Evolutionary conservation across 495 filamentous ascomycete genomes (phyloP).

Genomic region (Neurospora intermedia): DNA sequence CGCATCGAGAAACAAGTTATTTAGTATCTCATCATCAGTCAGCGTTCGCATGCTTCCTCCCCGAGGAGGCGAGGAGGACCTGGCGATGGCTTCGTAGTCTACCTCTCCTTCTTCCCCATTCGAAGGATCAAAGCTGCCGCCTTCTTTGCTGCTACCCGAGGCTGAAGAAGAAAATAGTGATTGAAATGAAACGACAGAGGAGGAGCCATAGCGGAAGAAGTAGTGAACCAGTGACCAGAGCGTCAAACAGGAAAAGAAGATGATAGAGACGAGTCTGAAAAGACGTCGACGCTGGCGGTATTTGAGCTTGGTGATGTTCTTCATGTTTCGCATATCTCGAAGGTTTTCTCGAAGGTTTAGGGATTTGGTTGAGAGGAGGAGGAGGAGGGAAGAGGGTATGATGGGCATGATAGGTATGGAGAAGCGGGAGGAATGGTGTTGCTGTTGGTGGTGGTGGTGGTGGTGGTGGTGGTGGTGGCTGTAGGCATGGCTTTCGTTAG

Average conservation of each 20-base stretch:
- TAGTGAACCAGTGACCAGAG: neutral
- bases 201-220: neutral
- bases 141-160: neutral
- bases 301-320: neutral
- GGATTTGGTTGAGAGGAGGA: neutral
- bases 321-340: neutral
- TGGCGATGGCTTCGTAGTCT: neutral
- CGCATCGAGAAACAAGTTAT: conserved; percentile 30
- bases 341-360: neutral
- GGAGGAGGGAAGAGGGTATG: no score
- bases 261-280: neutral
- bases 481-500: neutral
- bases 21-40: conserved; percentile 20
- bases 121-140: neutral
- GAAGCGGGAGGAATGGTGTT: neutral
- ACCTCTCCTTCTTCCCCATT: conserved; percentile 24
- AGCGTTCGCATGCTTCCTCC: neutral
- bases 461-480: no score
- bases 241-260: neutral
- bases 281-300: neutral
- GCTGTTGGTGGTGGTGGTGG: no score
- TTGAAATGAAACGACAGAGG: neutral
- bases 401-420: neutral
- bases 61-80: neutral
- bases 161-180: neutral